Conservation (phyloP, 225 moss, liverwort and hornwort genomes). For the Anthoceros angustus region DNA sequence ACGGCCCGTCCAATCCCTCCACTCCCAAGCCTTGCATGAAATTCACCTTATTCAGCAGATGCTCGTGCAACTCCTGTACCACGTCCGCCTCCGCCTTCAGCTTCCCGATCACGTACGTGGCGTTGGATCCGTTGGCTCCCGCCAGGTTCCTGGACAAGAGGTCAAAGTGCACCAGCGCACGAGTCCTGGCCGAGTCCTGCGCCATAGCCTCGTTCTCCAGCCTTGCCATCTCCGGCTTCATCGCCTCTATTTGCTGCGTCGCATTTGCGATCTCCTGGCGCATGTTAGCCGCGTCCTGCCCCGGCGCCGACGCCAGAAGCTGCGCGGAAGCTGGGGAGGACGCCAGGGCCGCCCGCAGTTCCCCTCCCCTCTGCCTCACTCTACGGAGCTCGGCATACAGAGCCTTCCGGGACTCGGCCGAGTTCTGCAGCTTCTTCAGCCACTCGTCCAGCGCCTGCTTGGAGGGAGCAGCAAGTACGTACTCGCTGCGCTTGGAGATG, state of each 20-base stretch:
- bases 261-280: conserved; percentile 1
- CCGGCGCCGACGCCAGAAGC: background rate
- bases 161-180: background rate
- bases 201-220: background rate
- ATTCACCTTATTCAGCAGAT: background rate
- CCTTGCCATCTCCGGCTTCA: background rate
- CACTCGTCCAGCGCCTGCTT: conserved; percentile 1
- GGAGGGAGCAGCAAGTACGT: background rate
- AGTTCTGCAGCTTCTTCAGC: background rate
- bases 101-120: background rate
- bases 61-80: background rate
- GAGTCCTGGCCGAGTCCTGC: background rate
- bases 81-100: background rate
- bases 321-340: background rate
- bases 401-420: background rate
- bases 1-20: background rate
- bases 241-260: background rate
- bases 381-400: background rate
- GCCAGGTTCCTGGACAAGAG: background rate
- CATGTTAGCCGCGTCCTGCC: background rate
- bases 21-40: background rate
- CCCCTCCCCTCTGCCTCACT: background rate
- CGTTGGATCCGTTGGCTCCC: background rate
- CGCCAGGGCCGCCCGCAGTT: background rate
- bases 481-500: background rate